Conservation (phyloP, 176 grass and related monocot species). For the Eragrostis nindensis region DNA sequence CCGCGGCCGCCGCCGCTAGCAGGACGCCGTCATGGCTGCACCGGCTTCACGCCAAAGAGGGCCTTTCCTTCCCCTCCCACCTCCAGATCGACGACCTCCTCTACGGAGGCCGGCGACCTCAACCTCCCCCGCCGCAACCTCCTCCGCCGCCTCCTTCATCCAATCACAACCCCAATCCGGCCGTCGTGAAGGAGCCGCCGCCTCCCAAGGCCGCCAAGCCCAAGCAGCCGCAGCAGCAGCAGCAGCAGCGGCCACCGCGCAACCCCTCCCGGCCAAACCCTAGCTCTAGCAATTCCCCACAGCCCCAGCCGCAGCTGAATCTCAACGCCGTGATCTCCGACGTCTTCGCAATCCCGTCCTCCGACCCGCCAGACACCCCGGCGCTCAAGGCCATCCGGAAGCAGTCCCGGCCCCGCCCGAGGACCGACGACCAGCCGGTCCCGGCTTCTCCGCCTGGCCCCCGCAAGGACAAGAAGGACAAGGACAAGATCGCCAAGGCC, state of each 20-base stretch:
- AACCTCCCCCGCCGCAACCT: conserved; percentile 24
- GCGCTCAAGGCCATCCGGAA: conserved; percentile 45
- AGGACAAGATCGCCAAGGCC: conserved; percentile 45
- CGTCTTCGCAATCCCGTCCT: conserved; percentile 65
- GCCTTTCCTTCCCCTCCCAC: conserved; percentile 59
- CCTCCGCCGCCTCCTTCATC: conserved; percentile 40
- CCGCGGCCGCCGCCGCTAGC: conserved; percentile 35
- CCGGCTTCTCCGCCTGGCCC: neutral
- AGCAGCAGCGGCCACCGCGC: conserved; percentile 26
- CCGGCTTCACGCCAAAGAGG: conserved; percentile 71
- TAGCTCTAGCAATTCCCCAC: conserved; percentile 37
- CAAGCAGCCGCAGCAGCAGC: conserved; percentile 30
- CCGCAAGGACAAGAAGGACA: conserved; percentile 44
- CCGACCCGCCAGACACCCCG: conserved; percentile 48
- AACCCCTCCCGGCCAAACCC: conserved; percentile 45
- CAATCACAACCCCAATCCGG: neutral
- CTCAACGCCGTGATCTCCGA: conserved; percentile 54
- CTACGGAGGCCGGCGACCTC: conserved; percentile 15
- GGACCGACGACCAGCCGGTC: conserved; percentile 19
- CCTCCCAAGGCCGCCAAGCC: conserved; percentile 9
- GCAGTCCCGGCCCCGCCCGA: conserved; percentile 51
- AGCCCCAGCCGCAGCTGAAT: neutral
- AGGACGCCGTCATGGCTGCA: conserved; percentile 68
- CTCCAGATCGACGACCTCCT: conserved; percentile 66
- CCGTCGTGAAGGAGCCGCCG: neutral